Evolutionary conservation across 257 asterid species (phyloP), one percentile per base, ranked within the genome.

Genomic region (Lycium ferocissimum): DNA sequence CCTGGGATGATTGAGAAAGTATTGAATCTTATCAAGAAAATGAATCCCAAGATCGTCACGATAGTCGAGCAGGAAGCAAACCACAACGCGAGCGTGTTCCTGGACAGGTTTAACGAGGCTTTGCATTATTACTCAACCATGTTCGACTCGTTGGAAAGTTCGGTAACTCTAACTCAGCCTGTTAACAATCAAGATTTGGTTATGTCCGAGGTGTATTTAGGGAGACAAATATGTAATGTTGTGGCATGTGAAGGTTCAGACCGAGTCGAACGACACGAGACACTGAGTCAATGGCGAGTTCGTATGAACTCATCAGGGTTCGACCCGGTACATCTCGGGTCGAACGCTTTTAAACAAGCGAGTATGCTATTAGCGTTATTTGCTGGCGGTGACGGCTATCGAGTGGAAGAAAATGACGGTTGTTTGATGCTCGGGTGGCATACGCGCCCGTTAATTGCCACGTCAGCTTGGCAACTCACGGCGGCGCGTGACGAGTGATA

Each of bases 401-500:
- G 91, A 63, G 99, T 95, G 85, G 97, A 94, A 82, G 99, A 95
- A 71, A 92, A 90, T 20, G 95, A 90, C 14, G 99, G 98, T 22
- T 93, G 97, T 58, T 71, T 95, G 84, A 94, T 93, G 98, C 85
- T 95, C 53, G 97, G 97, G 0, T 95, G 99, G 98, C 99, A 95
- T 80, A 90, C 95, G 0, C 89, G 98, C 83, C 95, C 97, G 20
- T 93, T 95, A 0, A 95, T 95, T 47, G 91, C 98, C 69, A 92
- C 98, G 83, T 95, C 99, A 5, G 98, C 99, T 5, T 95, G 99
- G 99, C 90, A 88, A 88, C 91, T 91, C 79, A 66, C 63, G 58
- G 89, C 9, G 73, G 71, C 53, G 83, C 33, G 80, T 8, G 54
- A 22, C 18, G 88, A 63, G 82, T 26, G 76, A 10, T 40, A 8